A percentile compares a stretch with the other conserved stretches of the same genome.
These are phyloP conservation scores for Lactarius sanguifluus DNA, from an alignment of 768 basidiomycete species.

Conservation along the genomic window DNA sequence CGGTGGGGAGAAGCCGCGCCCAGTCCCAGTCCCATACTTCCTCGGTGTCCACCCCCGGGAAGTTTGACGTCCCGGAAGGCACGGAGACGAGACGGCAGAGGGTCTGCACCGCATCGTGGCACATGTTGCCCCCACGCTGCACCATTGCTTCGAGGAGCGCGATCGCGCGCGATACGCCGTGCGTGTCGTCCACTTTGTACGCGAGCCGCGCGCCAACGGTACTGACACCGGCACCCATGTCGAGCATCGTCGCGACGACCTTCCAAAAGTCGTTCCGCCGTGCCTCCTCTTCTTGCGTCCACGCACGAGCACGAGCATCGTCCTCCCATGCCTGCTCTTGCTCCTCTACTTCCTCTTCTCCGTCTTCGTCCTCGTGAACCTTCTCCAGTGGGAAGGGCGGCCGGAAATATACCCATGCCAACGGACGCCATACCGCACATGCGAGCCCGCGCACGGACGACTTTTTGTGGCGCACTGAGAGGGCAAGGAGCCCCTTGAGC, in stretches of 20 bases:
- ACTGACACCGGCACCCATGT: slow-evolving; percentile 58
- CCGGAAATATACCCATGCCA: slow-evolving; percentile 66
- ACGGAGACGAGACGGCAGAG: slow-evolving; percentile 42
- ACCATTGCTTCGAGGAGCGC: slow-evolving; percentile 57
- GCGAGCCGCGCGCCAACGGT: slow-evolving; percentile 56
- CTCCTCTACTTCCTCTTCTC: background rate
- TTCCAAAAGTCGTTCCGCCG: slow-evolving; percentile 45
- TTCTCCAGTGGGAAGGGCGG: slow-evolving; percentile 41
- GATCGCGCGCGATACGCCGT: slow-evolving; percentile 46
- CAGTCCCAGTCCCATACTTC: slow-evolving; percentile 43
- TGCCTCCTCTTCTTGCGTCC: slow-evolving; percentile 30
- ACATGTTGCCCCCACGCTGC: slow-evolving; percentile 49
- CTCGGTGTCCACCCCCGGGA: background rate
- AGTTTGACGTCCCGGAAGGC: background rate
- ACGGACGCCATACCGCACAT: slow-evolving; percentile 62
- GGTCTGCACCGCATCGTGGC: slow-evolving; percentile 56
- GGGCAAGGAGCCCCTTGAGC: slow-evolving; percentile 50
- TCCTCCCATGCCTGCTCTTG: slow-evolving; percentile 32
- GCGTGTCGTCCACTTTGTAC: slow-evolving; percentile 37
- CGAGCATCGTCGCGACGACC: slow-evolving; percentile 51
- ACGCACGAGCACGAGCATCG: slow-evolving; percentile 8
- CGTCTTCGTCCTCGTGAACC: slow-evolving; percentile 34
- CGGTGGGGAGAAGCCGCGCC: slow-evolving; percentile 49
- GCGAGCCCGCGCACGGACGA: slow-evolving; percentile 61
- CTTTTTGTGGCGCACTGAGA: slow-evolving; percentile 62